Percentiles rank a stretch among this genome's conserved stretches.
phyloP scores from a whole-genome alignment of 495 filamentous ascomycete genomes.

The Letharia columbiana region DNA sequence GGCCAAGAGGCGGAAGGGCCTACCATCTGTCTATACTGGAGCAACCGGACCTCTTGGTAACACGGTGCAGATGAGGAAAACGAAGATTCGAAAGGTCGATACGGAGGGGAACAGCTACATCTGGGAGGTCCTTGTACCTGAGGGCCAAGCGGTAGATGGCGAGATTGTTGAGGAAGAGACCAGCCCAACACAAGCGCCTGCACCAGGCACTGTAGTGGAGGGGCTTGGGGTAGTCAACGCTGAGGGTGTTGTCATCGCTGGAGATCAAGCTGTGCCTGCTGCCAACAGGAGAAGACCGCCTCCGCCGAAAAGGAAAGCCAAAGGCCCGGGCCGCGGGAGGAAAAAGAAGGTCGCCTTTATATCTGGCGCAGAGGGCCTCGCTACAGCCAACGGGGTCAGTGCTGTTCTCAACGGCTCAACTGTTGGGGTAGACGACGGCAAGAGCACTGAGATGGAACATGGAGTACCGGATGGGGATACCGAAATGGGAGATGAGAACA shows the following conservation, averaged over 20 bases:
- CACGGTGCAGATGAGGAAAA: slow-evolving; percentile 52
- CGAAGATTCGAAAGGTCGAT: slow-evolving; percentile 68
- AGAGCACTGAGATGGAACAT: slow-evolving; percentile 28
- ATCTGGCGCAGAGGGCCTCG: slow-evolving; percentile 32
- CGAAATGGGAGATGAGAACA: slow-evolving; percentile 35
- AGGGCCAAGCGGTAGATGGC: slow-evolving; percentile 73
- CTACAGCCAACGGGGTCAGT: slow-evolving; percentile 22
- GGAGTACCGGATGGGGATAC: slow-evolving; percentile 26
- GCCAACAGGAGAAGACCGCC: slow-evolving; percentile 56
- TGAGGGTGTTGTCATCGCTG: slow-evolving; percentile 53
- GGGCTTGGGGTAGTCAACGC: slow-evolving; percentile 53
- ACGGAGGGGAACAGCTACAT: slow-evolving; percentile 69
- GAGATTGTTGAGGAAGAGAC: slow-evolving; percentile 61
- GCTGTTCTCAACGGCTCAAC: slow-evolving; percentile 30
- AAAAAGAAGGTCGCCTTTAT: slow-evolving; percentile 56
- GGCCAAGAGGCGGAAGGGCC: slow-evolving; percentile 77
- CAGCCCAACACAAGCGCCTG: slow-evolving; percentile 39
- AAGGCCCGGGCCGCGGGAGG: slow-evolving; percentile 56
- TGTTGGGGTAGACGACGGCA: slow-evolving; percentile 31
- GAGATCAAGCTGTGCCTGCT: slow-evolving; percentile 38
- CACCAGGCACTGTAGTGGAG: slow-evolving; percentile 52
- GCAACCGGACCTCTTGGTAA: slow-evolving; percentile 32
- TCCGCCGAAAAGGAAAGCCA: slow-evolving; percentile 67
- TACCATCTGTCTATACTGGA: slow-evolving; percentile 46
- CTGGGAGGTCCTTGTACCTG: slow-evolving; percentile 69